Conservation (phyloP, 176 grass and related monocot species). For the Olyra latifolia region DNA sequence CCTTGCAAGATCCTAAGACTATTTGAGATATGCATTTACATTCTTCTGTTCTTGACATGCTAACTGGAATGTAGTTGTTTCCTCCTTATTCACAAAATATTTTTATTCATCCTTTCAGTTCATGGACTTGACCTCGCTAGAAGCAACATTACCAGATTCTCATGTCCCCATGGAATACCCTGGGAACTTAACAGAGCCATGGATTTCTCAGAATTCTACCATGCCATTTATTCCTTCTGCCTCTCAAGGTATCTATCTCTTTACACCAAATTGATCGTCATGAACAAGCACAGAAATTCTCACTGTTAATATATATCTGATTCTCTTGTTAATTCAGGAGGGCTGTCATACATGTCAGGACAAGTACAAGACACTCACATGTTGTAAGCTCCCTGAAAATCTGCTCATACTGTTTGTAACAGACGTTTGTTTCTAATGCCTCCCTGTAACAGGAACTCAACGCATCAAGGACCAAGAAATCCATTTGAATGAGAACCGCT, state of each 20-base stretch:
- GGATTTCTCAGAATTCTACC: constrained; percentile 59
- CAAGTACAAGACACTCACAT: constrained; percentile 50
- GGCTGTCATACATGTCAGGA: constrained; percentile 46
- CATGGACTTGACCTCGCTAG: constrained; percentile 76
- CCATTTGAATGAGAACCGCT: constrained; percentile 68
- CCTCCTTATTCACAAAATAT: neutral
- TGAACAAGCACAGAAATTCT: neutral
- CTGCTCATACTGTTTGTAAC: constrained; percentile 8
- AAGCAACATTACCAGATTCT: constrained; percentile 60
- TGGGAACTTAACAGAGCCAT: constrained; percentile 40
- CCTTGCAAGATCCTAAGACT: neutral
- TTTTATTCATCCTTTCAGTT: constrained; percentile 55
- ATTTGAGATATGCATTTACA: neutral
- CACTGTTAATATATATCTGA: constrained; percentile 6
- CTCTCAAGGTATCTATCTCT: constrained; percentile 51
- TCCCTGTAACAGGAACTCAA: constrained; percentile 52
- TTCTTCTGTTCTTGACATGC: constrained; percentile 6
- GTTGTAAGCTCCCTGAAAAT: constrained; percentile 50
- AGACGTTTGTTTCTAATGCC: constrained; percentile 7
- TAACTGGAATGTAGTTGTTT: neutral
- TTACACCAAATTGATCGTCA: neutral
- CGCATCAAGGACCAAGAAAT: constrained; percentile 75
- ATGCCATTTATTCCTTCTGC: constrained; percentile 47
- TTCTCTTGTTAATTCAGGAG: constrained; percentile 54
- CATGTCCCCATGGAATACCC: constrained; percentile 42